phyloP scores from a whole-genome alignment of 768 basidiomycete genomes.

The Rhizopogon sp. region DNA sequence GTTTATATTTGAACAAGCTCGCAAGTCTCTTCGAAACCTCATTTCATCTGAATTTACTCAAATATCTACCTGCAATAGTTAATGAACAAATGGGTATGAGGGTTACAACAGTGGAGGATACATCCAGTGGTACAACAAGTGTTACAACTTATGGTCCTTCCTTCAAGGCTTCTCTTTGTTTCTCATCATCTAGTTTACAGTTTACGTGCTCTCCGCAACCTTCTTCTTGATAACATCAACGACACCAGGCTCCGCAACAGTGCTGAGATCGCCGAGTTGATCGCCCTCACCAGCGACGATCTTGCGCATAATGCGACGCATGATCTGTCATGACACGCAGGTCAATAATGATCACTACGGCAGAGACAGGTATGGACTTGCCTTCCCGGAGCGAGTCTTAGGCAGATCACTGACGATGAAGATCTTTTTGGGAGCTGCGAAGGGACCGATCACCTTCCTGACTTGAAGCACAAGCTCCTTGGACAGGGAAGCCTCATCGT shows the following conservation, averaged over 20 bases:
- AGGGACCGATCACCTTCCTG: slow-evolving; percentile 96
- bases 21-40: no score
- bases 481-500: slow-evolving; percentile 61
- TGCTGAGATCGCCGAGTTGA: slow-evolving; percentile 92
- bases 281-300: slow-evolving; percentile 93
- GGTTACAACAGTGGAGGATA: neutral
- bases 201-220: slow-evolving; percentile 45
- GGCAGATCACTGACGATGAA: slow-evolving; percentile 80
- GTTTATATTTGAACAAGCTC: no score
- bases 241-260: slow-evolving; percentile 82
- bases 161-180: slow-evolving; percentile 1
- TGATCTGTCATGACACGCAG: slow-evolving; percentile 47
- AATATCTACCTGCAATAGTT: neutral
- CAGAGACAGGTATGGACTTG: slow-evolving; percentile 1
- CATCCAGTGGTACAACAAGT: neutral
- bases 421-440: slow-evolving; percentile 94
- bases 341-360: neutral
- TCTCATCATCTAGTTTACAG: slow-evolving; percentile 10
- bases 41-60: neutral
- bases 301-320: slow-evolving; percentile 96
- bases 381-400: slow-evolving; percentile 95
- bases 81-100: neutral
- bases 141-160: neutral
- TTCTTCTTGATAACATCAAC: slow-evolving; percentile 84
- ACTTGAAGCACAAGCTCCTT: slow-evolving; percentile 95